Evolutionary conservation across 2,329 filamentous ascomycete species (phyloP).

Genomic region (Botrytis tulipae): DNA sequence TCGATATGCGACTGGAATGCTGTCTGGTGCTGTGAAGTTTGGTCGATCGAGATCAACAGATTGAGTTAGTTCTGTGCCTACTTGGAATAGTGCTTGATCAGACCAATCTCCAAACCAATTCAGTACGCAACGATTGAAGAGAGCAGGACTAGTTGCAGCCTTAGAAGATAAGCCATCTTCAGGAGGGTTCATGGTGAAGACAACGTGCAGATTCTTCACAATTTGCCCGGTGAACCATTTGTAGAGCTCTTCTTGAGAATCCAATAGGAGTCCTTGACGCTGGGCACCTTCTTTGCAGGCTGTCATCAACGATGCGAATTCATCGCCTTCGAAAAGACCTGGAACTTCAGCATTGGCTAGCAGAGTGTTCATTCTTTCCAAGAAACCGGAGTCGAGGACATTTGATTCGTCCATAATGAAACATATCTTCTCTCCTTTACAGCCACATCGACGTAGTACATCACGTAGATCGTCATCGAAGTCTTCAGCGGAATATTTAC

Average conservation of each 20-base stretch:
- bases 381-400: constrained; percentile 95
- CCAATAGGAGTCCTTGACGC: constrained; percentile 87
- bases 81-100: constrained; percentile 97
- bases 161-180: constrained; percentile 93
- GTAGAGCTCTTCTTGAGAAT: constrained; percentile 99
- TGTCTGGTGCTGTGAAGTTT: constrained; percentile 83
- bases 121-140: constrained; percentile 99
- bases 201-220: constrained; percentile 96
- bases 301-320: constrained; percentile 97
- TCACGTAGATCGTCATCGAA: constrained; percentile 97
- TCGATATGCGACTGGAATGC: constrained; percentile 88
- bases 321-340: constrained; percentile 97
- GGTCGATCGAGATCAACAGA: constrained; percentile 92
- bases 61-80: constrained; percentile 90
- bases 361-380: constrained; percentile 98
- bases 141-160: constrained; percentile 91
- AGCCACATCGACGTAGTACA: constrained; percentile 88
- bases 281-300: constrained; percentile 98
- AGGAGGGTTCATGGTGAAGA: constrained; percentile 99
- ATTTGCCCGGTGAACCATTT: constrained; percentile 99
- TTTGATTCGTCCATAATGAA: constrained; percentile 99
- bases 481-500: constrained; percentile 96
- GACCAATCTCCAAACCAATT: constrained; percentile 99
- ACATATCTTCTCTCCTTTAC: constrained; percentile 98
- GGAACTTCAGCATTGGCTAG: constrained; percentile 99